Evolutionary conservation across 1,284 basidiomycete species (phyloP), one percentile per base, ranked within the genome.

Genomic region (Cerioporus squamosus): DNA sequence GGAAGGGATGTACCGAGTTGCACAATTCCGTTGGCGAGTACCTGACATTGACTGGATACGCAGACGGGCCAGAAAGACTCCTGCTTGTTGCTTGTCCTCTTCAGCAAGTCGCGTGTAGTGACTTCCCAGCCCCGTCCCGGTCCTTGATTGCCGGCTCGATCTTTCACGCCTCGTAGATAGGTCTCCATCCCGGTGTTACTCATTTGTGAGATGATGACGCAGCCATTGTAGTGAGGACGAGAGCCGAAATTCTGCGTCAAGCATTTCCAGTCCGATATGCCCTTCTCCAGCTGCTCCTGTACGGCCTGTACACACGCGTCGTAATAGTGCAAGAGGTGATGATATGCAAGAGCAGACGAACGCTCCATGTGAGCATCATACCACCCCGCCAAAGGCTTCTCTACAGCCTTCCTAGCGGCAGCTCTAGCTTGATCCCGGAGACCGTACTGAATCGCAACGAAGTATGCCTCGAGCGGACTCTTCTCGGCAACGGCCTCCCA

Each of bases 271-370:
- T 48, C 47, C 17, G 2, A 1, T 18, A 22, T 18, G 4, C 18
- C 36, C 10, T 48, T 48, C 33, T 36, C 12, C 7, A 56, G 8
- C 15, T 23, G 22, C 17, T 14, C 31, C 8, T n/a, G 24, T 18
- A 53, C 44, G 3, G 38, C 46, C 0, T n/a, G 17, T 15, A 36
- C 48, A 36, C 53, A 60, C 1, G 47, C 14, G 22, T 51, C 47
- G 26, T 49, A 52, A 38, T 60, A 65, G 14, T 33, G 20, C 36
- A 65, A 49, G 5, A 65, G 51, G 2, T 59, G 58, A 17, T 57
- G 51, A 29, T 60, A 62, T 2, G 44, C 44, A 23, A 47, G 17
- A 15, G 47, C 48, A 1, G 55, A 36, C 14, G 49, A 20, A 7
- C 10, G 17, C n/a, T 61, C 55, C 55, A 61, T 57, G 18, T 18